Conservation (phyloP, 2,329 filamentous ascomycete genomes). For the Cercospora sp. region DNA sequence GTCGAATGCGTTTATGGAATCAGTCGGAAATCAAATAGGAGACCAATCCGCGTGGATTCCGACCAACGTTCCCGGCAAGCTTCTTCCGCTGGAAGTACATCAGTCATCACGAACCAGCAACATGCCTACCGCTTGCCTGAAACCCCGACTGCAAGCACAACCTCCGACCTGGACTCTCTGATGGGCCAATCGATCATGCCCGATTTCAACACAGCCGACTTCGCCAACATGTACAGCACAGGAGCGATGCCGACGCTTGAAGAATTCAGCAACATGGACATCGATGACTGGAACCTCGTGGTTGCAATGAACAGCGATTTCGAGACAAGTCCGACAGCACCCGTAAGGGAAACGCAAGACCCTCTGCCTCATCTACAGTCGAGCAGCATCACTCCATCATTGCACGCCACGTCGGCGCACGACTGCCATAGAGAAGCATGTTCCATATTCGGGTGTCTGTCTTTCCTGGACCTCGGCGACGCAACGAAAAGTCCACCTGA, state of each 20-base stretch:
- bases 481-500: neutral
- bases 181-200: neutral
- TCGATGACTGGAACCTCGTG: neutral
- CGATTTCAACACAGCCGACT: neutral
- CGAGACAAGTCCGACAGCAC: neutral
- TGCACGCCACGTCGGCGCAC: neutral
- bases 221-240: neutral
- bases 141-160: neutral
- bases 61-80: neutral
- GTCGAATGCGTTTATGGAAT: neutral
- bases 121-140: neutral
- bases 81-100: neutral
- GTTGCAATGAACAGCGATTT: neutral
- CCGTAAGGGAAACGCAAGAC: neutral
- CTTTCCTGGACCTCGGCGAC: neutral
- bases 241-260: neutral
- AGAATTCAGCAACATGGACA: neutral
- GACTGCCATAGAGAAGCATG: constrained; percentile 5
- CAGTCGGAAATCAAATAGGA: neutral
- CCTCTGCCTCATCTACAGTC: neutral
- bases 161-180: neutral
- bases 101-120: neutral
- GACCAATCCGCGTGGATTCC: neutral
- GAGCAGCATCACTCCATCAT: neutral
- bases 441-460: neutral